Base-by-base conservation (phyloP, 2,329 filamentous ascomycete genomes). In the Cladosporium cucumerinum region DNA sequence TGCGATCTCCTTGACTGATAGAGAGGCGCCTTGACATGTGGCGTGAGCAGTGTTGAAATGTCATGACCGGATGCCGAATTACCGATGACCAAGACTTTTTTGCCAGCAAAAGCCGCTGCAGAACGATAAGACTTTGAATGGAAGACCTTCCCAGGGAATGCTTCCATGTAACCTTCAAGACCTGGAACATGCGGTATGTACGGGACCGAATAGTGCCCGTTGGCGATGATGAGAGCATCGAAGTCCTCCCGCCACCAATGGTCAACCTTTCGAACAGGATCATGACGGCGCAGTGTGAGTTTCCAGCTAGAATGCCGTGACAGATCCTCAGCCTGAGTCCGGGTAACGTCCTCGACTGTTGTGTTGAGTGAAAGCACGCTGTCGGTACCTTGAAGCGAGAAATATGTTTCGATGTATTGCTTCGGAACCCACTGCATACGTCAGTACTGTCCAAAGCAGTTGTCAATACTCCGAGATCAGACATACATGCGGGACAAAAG, bases 401-500 rank as follows among this genome's bases (percentile, higher is more conserved):
- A 84, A 67, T 87, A 86, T 34, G 80, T 81, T 63, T 85, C 81
- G 2, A 87, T 78, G 63, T 86, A 86, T 68, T 86, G 83, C 2
- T 81, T 79, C 0, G 85, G 81, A 0, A 87, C 74, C 66, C 82
- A 79, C 46, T 61, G 36, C 26, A 3, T 11, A 25, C 28, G 48
- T 51, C 48, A 51, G 48, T 16, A 25, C 6, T 51, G 54, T 39
- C 12, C 12, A 57, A 36, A 25, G 12, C 6, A 8, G n/a, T 8
- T 4, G 39, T 11, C 18, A 4, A 43, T n/a, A n/a, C 2, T 46
- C 39, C 18, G 11, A 36, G 32, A 3, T 18, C 5, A 11, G 16
- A 46, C 34, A 59, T 59, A 59, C 57, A 68, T 86, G 84, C 0
- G 84, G 84, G 14, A 80, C 81, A 68, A 86, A 86, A 0, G 84